A percentile compares a stretch with the other conserved stretches of the same genome.
phyloP scores from a whole-genome alignment of 257 asterid genomes.

The Pogostemon cablin region DNA sequence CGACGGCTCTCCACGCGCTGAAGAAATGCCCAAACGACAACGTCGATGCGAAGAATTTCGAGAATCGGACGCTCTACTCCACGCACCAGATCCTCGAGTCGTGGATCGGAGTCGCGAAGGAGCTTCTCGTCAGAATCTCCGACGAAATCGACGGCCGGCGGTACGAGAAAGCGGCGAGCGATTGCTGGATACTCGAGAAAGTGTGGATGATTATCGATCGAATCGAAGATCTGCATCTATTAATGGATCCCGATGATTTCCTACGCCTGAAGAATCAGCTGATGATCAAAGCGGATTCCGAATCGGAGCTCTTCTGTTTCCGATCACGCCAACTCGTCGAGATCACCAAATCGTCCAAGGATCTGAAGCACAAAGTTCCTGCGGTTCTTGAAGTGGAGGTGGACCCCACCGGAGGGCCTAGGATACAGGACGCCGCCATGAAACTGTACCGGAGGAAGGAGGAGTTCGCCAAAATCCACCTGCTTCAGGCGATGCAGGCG shows the following conservation, averaged over 20 bases:
- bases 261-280: slow-evolving; percentile 71
- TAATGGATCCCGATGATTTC: slow-evolving; percentile 92
- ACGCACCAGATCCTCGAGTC: slow-evolving; percentile 77
- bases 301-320: slow-evolving; percentile 76
- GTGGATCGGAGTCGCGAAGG: slow-evolving; percentile 62
- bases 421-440: slow-evolving; percentile 92
- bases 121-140: slow-evolving; percentile 47
- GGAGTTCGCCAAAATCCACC: slow-evolving; percentile 55
- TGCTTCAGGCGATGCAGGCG: slow-evolving; percentile 88
- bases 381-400: slow-evolving; percentile 74
- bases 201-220: slow-evolving; percentile 59
- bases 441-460: slow-evolving; percentile 55
- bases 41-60: slow-evolving; percentile 46
- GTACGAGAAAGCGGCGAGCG: slow-evolving; percentile 50
- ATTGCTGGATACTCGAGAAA: slow-evolving; percentile 72
- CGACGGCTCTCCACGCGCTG: slow-evolving; percentile 64
- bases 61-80: slow-evolving; percentile 63
- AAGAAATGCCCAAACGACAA: slow-evolving; percentile 56
- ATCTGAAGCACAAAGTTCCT: slow-evolving; percentile 80
- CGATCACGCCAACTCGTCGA: slow-evolving; percentile 62
- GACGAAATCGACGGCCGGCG: slow-evolving; percentile 47
- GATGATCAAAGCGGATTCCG: slow-evolving; percentile 57
- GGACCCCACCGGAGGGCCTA: slow-evolving; percentile 89
- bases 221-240: slow-evolving; percentile 68
- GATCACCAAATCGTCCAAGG: slow-evolving; percentile 68